Evolutionary conservation across 495 filamentous ascomycete species (phyloP).

Genomic region (Penicillium roqueforti): DNA sequence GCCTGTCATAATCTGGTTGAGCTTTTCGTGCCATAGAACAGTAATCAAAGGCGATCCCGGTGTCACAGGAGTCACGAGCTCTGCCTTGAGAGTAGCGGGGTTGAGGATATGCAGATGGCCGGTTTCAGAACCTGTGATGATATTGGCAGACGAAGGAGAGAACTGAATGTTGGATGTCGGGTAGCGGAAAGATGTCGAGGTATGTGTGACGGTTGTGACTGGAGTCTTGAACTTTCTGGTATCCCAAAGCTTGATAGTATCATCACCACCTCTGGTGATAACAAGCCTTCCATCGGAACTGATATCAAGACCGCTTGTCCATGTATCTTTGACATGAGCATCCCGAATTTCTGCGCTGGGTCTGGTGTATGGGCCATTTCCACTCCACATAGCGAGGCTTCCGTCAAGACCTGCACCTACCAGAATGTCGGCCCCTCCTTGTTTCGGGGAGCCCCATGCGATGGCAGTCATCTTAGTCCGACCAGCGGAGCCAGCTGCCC

Average conservation of each 20-base stretch:
- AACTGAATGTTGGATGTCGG: slow-evolving; percentile 84
- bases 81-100: slow-evolving; percentile 77
- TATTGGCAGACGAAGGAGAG: slow-evolving; percentile 71
- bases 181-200: slow-evolving; percentile 78
- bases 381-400: slow-evolving; percentile 85
- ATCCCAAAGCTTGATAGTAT: slow-evolving; percentile 90
- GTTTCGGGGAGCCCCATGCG: slow-evolving; percentile 73
- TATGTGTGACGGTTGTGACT: slow-evolving; percentile 70
- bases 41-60: slow-evolving; percentile 75
- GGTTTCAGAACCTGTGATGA: slow-evolving; percentile 83
- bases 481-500: slow-evolving; percentile 76
- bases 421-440: slow-evolving; percentile 75
- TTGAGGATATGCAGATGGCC: slow-evolving; percentile 93
- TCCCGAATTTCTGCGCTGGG: slow-evolving; percentile 82
- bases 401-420: slow-evolving; percentile 87
- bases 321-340: slow-evolving; percentile 78
- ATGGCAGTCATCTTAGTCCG: slow-evolving; percentile 92
- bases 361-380: slow-evolving; percentile 80
- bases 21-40: slow-evolving; percentile 85
- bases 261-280: slow-evolving; percentile 83
- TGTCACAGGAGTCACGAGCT: slow-evolving; percentile 82
- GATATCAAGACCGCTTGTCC: slow-evolving; percentile 91
- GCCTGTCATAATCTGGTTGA: slow-evolving; percentile 94
- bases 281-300: slow-evolving; percentile 87
- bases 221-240: slow-evolving; percentile 92